Evolutionary conservation across 495 filamentous ascomycete genomes (phyloP).

Genomic region (Stereocaulon alpinum): DNA sequence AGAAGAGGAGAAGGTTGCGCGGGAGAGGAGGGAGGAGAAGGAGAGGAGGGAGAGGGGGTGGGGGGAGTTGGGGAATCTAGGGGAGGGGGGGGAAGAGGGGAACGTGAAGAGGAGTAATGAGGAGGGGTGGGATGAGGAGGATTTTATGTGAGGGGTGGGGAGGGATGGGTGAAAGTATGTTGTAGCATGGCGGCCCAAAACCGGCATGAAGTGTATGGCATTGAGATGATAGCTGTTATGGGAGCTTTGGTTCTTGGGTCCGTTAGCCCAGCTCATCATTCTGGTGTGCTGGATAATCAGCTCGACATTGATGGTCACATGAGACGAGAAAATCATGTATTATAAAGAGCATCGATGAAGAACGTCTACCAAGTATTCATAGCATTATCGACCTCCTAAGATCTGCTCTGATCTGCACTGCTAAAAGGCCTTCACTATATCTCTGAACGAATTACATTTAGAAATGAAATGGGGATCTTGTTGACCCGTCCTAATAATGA

Average conservation of each 20-base stretch:
- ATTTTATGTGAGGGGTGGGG: constrained; percentile 46
- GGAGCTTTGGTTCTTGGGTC: no score
- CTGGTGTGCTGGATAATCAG: no score
- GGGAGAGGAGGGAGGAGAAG: constrained; percentile 77
- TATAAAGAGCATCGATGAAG: background rate
- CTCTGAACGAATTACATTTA: constrained; percentile 9
- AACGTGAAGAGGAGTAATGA: constrained; percentile 34
- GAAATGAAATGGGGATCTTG: constrained; percentile 3
- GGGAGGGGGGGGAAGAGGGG: constrained; percentile 20
- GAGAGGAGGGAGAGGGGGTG: constrained; percentile 93
- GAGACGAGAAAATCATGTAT: no score
- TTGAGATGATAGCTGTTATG: no score
- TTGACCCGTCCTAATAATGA: background rate
- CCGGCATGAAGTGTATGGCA: no score
- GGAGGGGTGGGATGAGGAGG: constrained; percentile 38
- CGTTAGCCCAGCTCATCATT: no score
- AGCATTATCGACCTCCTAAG: background rate
- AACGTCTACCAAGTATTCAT: background rate
- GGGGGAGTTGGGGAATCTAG: constrained; percentile 52
- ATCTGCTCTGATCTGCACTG: background rate
- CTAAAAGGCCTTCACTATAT: background rate
- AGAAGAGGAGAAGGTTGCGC: constrained; percentile 64
- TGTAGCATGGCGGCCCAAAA: no score
- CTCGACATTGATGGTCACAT: no score
- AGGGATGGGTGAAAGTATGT: no score